A percentile compares a stretch with the other conserved stretches of the same genome.
Evolutionary conservation across 257 asterid species (phyloP).

Genomic region (Asclepias syriaca): DNA sequence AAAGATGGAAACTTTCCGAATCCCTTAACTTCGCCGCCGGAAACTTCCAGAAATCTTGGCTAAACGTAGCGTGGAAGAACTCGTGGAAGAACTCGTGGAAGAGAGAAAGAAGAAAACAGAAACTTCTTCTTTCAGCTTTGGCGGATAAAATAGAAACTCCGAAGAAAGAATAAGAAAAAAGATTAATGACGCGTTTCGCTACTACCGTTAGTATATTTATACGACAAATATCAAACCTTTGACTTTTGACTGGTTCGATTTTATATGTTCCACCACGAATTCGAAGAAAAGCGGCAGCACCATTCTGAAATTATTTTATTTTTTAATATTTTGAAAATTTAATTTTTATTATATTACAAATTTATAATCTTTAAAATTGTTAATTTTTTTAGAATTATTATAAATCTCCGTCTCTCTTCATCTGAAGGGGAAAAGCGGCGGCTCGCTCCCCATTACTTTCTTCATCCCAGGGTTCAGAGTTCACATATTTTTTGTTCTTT

Average conservation of each 20-base stretch:
- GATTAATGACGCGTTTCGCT: not conserved
- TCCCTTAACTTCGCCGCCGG: not conserved
- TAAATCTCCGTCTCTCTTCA: no score
- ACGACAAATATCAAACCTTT: not conserved
- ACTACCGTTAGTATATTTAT: not conserved
- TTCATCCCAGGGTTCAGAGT: no score
- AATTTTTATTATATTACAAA: no score
- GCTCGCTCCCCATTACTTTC: no score
- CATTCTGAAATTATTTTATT: no score
- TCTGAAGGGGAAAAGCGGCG: no score
- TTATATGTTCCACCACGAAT: not conserved
- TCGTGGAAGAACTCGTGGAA: not conserved
- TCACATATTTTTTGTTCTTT: no score
- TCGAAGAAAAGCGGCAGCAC: not conserved
- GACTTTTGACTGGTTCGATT: not conserved
- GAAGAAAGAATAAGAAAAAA: not conserved
- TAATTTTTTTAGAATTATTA: no score
- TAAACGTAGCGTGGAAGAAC: not conserved
- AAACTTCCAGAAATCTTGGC: not conserved
- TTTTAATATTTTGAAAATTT: no score
- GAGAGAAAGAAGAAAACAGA: not conserved
- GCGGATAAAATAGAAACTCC: not conserved
- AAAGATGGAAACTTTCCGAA: not conserved
- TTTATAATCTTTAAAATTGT: no score
- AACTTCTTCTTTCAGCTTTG: not conserved